These are phyloP conservation scores for Laburnicola sp. DNA, from an alignment of 2,329 filamentous ascomycete species.

Conservation along the genomic window DNA sequence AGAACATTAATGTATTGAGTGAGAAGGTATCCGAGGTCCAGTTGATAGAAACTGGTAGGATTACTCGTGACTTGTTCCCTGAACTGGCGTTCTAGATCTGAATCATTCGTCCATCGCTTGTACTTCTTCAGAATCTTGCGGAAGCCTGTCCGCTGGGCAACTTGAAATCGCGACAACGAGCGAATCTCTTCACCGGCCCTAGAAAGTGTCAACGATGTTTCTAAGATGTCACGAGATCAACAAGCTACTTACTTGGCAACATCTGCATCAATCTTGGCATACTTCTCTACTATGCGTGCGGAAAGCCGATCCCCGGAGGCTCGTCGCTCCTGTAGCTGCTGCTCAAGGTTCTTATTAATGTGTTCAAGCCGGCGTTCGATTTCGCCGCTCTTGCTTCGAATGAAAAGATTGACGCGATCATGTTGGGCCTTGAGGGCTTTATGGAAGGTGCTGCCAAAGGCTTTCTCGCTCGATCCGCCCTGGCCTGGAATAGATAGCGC, in stretches of 20 bases:
- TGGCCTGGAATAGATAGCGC: constrained; percentile 77
- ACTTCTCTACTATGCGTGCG: constrained; percentile 53
- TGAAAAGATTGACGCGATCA: constrained; percentile 75
- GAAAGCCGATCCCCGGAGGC: constrained; percentile 36
- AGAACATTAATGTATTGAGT: constrained; percentile 54
- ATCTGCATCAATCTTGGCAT: constrained; percentile 56
- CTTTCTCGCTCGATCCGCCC: constrained; percentile 56
- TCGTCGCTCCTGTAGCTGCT: constrained; percentile 33
- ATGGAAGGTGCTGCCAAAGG: constrained; percentile 74
- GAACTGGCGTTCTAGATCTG: constrained; percentile 66
- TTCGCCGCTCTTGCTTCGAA: constrained; percentile 78
- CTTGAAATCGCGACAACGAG: constrained; percentile 70
- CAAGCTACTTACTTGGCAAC: constrained; percentile 47
- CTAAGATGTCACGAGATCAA: no score
- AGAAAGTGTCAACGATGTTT: constrained; percentile 17
- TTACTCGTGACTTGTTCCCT: constrained; percentile 66
- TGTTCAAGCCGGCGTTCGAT: constrained; percentile 66
- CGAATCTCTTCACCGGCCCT: constrained; percentile 72
- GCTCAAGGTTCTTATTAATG: constrained; percentile 45
- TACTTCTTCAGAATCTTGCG: constrained; percentile 86
- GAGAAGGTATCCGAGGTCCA: constrained; percentile 61
- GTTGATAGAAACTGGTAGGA: constrained; percentile 71
- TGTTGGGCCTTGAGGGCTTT: constrained; percentile 73
- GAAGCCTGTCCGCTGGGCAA: constrained; percentile 75
- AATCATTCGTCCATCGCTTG: constrained; percentile 81